Base-by-base conservation (phyloP, 2,329 filamentous ascomycete species). In the Fusarium humuli region DNA sequence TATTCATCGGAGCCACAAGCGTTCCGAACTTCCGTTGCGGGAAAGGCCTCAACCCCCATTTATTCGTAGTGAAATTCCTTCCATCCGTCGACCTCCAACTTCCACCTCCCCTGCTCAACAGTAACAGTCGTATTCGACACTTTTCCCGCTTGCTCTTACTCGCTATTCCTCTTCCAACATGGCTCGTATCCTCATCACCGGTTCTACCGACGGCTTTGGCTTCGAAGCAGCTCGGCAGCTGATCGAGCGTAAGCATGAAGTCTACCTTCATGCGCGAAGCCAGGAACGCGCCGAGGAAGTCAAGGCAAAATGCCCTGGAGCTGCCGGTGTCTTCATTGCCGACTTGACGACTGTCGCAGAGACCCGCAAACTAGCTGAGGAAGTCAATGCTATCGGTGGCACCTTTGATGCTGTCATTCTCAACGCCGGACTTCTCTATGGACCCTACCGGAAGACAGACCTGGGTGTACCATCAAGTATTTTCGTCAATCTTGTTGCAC, bases 101-200 rank as follows among this genome's bases (percentile, higher is more conserved):
- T 22, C 20, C 10, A 23, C 20, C 23, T 12, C 12, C 42, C 13
- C 47, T 48, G 22, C 13, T 29, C 14, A 16, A 34, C 7, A 34
- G 30, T 34, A 32, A 29, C 2, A 13, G 9, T 50, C 12, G 6
- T 20, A 22, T 42, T 22, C 34, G 13, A 41, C 14, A 34, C 14
- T 16, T 18, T 34, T 34, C 1, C 4, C 13, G 14, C 30, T 34
- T 16, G 16, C 30, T 5, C 14, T 34, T 34, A 16, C 30, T 41
- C 20, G 20, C 40, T 46, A 32, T 42, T 42, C 20, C 34, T n/a
- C 13, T 29, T 41, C 14, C 40, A 40, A 49, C 42, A 73, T 75
- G 71, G 70, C 56, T 13, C 71, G 71, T 25, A 67, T 75, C 41
- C 67, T 75, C 40, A 74, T 75, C 32, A 75, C 73, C 7, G 72